phyloP scores from a whole-genome alignment of 805 yeast species.

The Kluyveromyces dobzhanskii region DNA sequence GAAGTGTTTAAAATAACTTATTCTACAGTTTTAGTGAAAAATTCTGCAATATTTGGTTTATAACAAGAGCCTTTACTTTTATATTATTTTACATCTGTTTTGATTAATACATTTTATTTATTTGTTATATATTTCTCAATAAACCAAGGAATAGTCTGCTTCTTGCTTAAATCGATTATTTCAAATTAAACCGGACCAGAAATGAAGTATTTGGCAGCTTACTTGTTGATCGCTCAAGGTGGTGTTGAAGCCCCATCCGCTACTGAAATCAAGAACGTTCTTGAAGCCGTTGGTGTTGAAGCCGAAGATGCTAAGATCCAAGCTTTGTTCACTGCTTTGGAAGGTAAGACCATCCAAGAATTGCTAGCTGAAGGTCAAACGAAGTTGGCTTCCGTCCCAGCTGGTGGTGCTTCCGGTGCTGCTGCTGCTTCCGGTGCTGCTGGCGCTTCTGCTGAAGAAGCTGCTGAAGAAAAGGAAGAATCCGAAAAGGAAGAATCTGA shows the following conservation, averaged over 20 bases:
- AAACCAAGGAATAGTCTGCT: constrained; percentile 33
- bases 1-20: no score
- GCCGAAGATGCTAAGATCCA: constrained; percentile 71
- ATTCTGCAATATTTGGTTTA: no score
- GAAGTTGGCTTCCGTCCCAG: constrained; percentile 74
- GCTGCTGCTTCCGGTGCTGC: constrained; percentile 48
- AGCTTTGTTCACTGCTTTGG: constrained; percentile 62
- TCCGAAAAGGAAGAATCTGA: constrained; percentile 43
- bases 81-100: no score
- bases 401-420: constrained; percentile 73
- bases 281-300: constrained; percentile 72
- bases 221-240: constrained; percentile 81
- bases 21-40: no score
- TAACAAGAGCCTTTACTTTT: no score
- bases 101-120: no score
- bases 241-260: constrained; percentile 80
- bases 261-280: constrained; percentile 61
- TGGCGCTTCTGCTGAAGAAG: constrained; percentile 47
- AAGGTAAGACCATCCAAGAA: constrained; percentile 66
- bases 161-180: constrained; percentile 32
- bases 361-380: constrained; percentile 73
- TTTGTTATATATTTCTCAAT: no score
- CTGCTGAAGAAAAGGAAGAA: constrained; percentile 49
- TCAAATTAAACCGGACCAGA: constrained; percentile 13
- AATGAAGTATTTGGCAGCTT: constrained; percentile 92